Evolutionary conservation across 345 rosid species (phyloP).

Genomic region (Salix suchowensis): DNA sequence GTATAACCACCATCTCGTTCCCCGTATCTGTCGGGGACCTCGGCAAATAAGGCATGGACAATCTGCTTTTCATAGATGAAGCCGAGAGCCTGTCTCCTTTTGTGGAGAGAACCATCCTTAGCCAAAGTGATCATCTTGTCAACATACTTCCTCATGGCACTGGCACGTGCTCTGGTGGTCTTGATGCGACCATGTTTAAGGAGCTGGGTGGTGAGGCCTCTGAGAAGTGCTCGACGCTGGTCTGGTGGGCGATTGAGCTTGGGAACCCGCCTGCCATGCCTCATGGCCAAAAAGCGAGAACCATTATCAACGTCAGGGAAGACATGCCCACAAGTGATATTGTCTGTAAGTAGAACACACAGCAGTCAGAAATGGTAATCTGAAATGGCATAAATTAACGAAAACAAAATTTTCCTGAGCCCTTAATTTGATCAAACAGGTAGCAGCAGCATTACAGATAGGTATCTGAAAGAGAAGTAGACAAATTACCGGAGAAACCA

Average conservation of each 20-base stretch:
- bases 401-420: not conserved
- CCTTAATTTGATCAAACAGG: not conserved
- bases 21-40: conserved; percentile 80
- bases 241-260: conserved; percentile 93
- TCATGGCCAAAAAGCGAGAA: conserved; percentile 66
- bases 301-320: conserved; percentile 50
- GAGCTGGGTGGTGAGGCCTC: conserved; percentile 92
- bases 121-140: conserved; percentile 94
- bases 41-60: conserved; percentile 81
- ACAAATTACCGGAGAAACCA: conserved; percentile 44
- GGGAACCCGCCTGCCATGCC: conserved; percentile 80
- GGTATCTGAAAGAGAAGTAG: not conserved
- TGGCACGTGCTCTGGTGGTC: conserved; percentile 84
- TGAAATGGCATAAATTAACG: not conserved
- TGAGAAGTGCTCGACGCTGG: conserved; percentile 73
- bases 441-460: too few species aligned
- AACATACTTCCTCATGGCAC: conserved; percentile 77
- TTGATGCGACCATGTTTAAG: conserved; percentile 84
- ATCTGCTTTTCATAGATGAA: conserved; percentile 89
- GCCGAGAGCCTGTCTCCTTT: conserved; percentile 84
- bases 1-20: conserved; percentile 94
- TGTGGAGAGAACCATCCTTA: conserved; percentile 82
- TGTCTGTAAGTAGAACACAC: conserved; percentile 29
- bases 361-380: not conserved
- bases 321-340: conserved; percentile 38